Evolutionary conservation across 73 alveolate genomes (phyloP).

Genomic region (Tetrahymena thermophila): DNA sequence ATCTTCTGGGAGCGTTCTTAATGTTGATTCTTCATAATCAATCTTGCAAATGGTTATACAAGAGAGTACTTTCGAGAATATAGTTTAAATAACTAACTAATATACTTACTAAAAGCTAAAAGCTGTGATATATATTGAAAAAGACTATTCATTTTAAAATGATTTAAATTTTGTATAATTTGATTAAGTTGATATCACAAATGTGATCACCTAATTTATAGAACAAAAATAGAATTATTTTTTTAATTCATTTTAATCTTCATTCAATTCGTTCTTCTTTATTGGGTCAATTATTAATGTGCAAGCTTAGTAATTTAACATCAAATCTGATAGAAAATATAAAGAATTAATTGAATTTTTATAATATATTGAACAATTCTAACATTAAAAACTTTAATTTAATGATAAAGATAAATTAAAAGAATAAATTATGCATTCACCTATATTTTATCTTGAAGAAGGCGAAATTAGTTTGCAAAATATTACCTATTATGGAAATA

Average conservation of each 20-base stretch:
- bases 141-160: background rate
- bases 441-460: background rate
- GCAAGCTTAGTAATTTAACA: background rate
- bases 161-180: background rate
- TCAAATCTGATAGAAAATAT: no score
- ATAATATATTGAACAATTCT: no score
- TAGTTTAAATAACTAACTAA: background rate
- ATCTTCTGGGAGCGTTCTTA: background rate
- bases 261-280: background rate
- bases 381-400: no score
- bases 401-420: no score
- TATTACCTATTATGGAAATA: background rate
- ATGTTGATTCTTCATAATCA: background rate
- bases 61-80: background rate
- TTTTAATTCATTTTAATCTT: background rate
- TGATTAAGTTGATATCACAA: no score
- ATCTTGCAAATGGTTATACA: background rate
- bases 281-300: background rate
- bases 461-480: background rate
- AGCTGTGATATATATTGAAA: background rate
- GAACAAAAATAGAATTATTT: no score
- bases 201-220: background rate
- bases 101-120: background rate
- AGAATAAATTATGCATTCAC: background rate
- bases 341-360: background rate